Evolutionary conservation across 306 rosid species (phyloP).

Genomic region (Cyamopsis tetragonoloba): DNA sequence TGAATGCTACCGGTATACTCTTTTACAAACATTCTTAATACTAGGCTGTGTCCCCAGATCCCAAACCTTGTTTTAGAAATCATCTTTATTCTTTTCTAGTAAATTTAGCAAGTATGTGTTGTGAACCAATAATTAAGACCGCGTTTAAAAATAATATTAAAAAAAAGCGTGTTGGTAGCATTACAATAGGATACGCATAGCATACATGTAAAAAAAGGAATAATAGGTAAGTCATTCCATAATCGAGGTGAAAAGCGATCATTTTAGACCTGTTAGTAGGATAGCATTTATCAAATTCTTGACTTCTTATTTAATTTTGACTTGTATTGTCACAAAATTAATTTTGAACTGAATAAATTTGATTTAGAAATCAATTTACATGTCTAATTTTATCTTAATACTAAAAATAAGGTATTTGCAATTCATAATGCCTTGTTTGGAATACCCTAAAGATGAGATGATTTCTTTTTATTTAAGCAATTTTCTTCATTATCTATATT

Average conservation of each 20-base stretch:
- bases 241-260: background rate
- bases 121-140: no score
- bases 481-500: conserved; percentile 5
- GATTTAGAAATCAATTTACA: background rate
- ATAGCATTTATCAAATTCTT: background rate
- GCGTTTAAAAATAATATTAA: no score
- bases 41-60: no score
- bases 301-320: background rate
- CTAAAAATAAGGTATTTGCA: background rate
- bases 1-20: background rate
- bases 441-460: background rate
- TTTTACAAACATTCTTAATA: no score
- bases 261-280: background rate
- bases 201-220: background rate
- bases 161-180: background rate
- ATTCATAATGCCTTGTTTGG: background rate
- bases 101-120: no score
- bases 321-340: background rate
- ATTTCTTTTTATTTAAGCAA: conserved; percentile 1
- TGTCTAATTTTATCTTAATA: background rate
- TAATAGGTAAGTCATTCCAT: background rate
- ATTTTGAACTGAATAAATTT: background rate
- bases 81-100: no score
- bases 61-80: no score
- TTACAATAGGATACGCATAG: background rate